Percentiles rank a stretch among this genome's conserved stretches.
Evolutionary conservation across 2,329 filamentous ascomycete genomes (phyloP).

Genomic region (Oidium heveae): DNA sequence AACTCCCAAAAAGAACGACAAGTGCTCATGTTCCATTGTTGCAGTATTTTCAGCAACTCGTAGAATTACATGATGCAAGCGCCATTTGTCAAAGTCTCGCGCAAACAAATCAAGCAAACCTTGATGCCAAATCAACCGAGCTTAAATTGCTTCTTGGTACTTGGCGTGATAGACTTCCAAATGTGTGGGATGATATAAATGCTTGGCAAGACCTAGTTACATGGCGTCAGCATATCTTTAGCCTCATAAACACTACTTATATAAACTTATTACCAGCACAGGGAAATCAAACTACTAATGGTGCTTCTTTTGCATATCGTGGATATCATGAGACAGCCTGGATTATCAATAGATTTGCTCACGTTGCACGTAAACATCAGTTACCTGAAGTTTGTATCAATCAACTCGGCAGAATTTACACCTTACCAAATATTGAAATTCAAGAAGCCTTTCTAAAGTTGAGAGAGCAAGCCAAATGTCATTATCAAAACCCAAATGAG

Average conservation of each 20-base stretch:
- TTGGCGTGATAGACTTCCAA: conserved; percentile 86
- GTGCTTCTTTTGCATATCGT: conserved; percentile 84
- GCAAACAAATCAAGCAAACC: conserved; percentile 57
- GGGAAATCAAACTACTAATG: conserved; percentile 42
- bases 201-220: conserved; percentile 99
- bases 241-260: conserved; percentile 86
- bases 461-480: conserved; percentile 94
- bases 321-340: conserved; percentile 97
- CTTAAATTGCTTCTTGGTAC: conserved; percentile 80
- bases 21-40: conserved; percentile 86
- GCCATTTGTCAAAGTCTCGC: conserved; percentile 84
- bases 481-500: conserved; percentile 88
- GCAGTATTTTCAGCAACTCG: conserved; percentile 93
- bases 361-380: conserved; percentile 90
- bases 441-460: conserved; percentile 97
- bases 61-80: conserved; percentile 91
- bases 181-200: conserved; percentile 98
- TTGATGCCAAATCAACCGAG: conserved; percentile 87
- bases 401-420: conserved; percentile 94
- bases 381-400: conserved; percentile 93
- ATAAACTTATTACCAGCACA: conserved; percentile 45
- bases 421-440: conserved; percentile 95
- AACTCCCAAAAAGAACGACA: conserved; percentile 78
- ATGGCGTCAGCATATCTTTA: conserved; percentile 97
- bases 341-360: conserved; percentile 98